Percentiles rank a stretch among this genome's conserved stretches.
phyloP scores from a whole-genome alignment of 495 filamentous ascomycete genomes.

The Rhizodiscina lignyota region DNA sequence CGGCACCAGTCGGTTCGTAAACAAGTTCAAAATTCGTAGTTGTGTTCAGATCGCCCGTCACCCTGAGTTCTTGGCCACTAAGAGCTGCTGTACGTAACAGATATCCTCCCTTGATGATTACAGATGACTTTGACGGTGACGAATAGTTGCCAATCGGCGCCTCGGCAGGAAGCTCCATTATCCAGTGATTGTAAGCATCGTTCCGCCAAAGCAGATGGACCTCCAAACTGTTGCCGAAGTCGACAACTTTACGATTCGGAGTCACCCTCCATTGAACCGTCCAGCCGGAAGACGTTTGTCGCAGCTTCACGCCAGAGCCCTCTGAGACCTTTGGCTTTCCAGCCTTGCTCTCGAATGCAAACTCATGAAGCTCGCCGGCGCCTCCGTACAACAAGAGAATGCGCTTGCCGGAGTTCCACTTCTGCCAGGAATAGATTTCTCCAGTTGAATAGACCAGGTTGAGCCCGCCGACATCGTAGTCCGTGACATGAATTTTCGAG shows the following conservation, averaged over 20 bases:
- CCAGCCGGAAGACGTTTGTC: too few relatives aligned
- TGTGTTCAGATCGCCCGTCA: slow-evolving; percentile 57
- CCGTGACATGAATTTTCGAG: slow-evolving; percentile 57
- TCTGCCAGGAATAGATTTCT: slow-evolving; percentile 27
- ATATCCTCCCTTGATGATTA: slow-evolving; percentile 55
- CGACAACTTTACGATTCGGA: too few relatives aligned
- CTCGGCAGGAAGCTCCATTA: slow-evolving; percentile 30
- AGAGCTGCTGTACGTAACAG: slow-evolving; percentile 50
- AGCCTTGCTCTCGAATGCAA: too few relatives aligned
- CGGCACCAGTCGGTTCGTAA: slow-evolving; percentile 31
- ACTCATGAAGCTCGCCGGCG: slow-evolving; percentile 50
- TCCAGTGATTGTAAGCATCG: slow-evolving; percentile 59
- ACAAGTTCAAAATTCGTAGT: slow-evolving; percentile 52
- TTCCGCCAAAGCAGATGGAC: slow-evolving; percentile 42
- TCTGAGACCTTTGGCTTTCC: too few relatives aligned
- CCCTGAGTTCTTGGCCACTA: slow-evolving; percentile 29
- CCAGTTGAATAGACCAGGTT: slow-evolving; percentile 59
- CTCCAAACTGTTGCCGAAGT: too few relatives aligned
- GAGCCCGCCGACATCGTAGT: slow-evolving; percentile 49
- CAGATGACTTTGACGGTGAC: too few relatives aligned
- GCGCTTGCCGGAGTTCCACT: slow-evolving; percentile 39
- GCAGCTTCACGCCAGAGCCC: too few relatives aligned
- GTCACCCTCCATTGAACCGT: too few relatives aligned
- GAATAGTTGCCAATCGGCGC: neutral
- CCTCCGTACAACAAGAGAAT: slow-evolving; percentile 56